Conservation (phyloP, 140 eudicot species). For the Stevia rebaudiana region DNA sequence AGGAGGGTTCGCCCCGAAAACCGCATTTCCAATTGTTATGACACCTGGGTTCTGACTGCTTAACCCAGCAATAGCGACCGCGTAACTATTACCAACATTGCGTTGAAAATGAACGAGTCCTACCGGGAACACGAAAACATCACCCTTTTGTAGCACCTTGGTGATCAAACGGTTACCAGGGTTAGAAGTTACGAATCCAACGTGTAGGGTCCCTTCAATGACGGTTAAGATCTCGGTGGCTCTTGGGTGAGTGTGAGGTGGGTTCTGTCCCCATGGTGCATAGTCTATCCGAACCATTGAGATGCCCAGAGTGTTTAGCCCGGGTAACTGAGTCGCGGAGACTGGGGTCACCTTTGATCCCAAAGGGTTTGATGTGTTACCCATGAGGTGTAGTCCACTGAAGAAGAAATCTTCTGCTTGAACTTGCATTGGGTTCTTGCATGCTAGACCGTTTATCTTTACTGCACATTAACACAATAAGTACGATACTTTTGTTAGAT, state of each 20-base stretch:
- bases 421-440: slow-evolving; percentile 35
- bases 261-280: slow-evolving; percentile 23
- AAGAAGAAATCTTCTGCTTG: slow-evolving; percentile 31
- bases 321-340: slow-evolving; percentile 5
- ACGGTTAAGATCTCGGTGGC: neutral
- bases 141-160: slow-evolving; percentile 20
- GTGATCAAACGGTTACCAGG: slow-evolving; percentile 19
- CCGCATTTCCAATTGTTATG: slow-evolving; percentile 22
- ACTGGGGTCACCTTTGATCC: slow-evolving; percentile 27
- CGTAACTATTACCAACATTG: slow-evolving; percentile 8
- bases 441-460: slow-evolving; percentile 23
- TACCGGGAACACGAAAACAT: slow-evolving; percentile 25
- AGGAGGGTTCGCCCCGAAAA: slow-evolving; percentile 29
- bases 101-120: slow-evolving; percentile 30
- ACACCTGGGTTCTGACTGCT: slow-evolving; percentile 31
- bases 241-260: slow-evolving; percentile 31
- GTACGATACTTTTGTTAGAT: neutral
- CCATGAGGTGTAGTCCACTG: slow-evolving; percentile 35
- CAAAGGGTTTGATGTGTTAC: slow-evolving; percentile 30
- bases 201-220: slow-evolving; percentile 21
- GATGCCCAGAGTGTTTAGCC: slow-evolving; percentile 23
- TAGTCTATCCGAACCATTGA: slow-evolving; percentile 22
- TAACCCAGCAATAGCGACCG: slow-evolving; percentile 20
- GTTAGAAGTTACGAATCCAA: slow-evolving; percentile 26
- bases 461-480: slow-evolving; percentile 14